Percentiles rank a stretch among this genome's conserved stretches.
These are phyloP conservation scores for Phialophora tarda DNA, from an alignment of 2,329 filamentous ascomycete species.

Conservation along the genomic window DNA sequence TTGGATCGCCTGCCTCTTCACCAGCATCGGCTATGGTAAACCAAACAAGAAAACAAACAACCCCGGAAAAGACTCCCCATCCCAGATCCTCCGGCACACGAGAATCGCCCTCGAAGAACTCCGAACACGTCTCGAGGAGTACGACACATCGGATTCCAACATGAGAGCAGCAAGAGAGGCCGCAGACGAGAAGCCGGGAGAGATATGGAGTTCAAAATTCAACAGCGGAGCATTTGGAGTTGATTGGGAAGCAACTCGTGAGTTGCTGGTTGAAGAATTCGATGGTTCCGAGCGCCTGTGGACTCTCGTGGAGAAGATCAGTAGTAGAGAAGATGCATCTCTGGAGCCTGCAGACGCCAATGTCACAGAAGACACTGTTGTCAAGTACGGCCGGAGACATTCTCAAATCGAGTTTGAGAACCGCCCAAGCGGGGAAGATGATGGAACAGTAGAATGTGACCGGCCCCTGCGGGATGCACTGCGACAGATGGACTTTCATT, in stretches of 20 bases:
- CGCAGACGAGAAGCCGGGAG: conserved; percentile 38
- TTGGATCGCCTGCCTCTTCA: conserved; percentile 66
- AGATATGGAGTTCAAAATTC: conserved; percentile 59
- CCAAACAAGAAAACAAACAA: conserved; percentile 43
- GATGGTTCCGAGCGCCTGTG: conserved; percentile 28
- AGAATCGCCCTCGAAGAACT: conserved; percentile 56
- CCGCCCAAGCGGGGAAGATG: background rate
- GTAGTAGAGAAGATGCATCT: conserved; percentile 5
- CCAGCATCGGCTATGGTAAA: conserved; percentile 57
- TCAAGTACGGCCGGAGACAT: background rate
- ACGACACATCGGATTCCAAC: conserved; percentile 34
- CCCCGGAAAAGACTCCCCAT: conserved; percentile 45
- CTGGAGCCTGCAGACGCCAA: background rate
- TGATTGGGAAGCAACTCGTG: conserved; percentile 58
- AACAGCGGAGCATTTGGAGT: conserved; percentile 65
- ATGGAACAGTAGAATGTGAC: background rate
- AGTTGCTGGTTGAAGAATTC: conserved; percentile 48
- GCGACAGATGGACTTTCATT: background rate
- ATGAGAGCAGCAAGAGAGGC: conserved; percentile 16
- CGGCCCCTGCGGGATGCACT: background rate
- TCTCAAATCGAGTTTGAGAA: background rate
- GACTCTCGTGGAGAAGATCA: conserved; percentile 24
- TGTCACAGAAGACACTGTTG: background rate
- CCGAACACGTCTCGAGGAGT: conserved; percentile 49
- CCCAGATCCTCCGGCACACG: conserved; percentile 58